phyloP scores from a whole-genome alignment of 371 early-diverging fungal genomes.

The Mortierella sp. region DNA sequence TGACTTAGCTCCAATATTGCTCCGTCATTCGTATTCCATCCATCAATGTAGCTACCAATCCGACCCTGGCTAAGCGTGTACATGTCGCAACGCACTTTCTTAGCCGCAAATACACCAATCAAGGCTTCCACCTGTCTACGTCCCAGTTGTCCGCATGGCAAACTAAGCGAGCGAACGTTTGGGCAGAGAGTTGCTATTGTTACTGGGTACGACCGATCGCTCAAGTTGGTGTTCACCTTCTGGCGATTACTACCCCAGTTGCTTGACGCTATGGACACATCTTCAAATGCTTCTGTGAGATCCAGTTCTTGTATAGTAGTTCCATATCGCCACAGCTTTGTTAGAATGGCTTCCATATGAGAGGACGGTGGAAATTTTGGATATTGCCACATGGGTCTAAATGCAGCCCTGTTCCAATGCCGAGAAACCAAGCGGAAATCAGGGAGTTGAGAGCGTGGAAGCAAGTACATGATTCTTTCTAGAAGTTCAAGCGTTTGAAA shows the following conservation, averaged over 20 bases:
- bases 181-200: slow-evolving; percentile 5
- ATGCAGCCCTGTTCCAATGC: slow-evolving; percentile 14
- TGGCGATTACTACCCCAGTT: too few species aligned
- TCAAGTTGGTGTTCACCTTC: neutral
- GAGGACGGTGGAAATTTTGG: neutral
- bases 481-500: slow-evolving; percentile 22
- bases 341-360: slow-evolving; percentile 5
- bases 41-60: neutral
- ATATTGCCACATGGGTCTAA: slow-evolving; percentile 18
- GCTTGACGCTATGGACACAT: too few species aligned
- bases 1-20: neutral
- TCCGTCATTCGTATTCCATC: neutral
- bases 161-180: slow-evolving; percentile 13
- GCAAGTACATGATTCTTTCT: slow-evolving; percentile 26
- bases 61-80: neutral
- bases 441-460: slow-evolving; percentile 2
- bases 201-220: neutral
- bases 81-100: neutral
- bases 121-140: slow-evolving; percentile 16
- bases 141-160: slow-evolving; percentile 23
- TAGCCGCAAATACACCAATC: slow-evolving; percentile 10
- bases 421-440: slow-evolving; percentile 20
- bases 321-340: slow-evolving; percentile 7
- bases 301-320: slow-evolving; percentile 20
- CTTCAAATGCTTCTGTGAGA: slow-evolving; percentile 2